Base-by-base conservation (phyloP, 139 green algal genomes). In the Tetratostichococcus sp. region DNA sequence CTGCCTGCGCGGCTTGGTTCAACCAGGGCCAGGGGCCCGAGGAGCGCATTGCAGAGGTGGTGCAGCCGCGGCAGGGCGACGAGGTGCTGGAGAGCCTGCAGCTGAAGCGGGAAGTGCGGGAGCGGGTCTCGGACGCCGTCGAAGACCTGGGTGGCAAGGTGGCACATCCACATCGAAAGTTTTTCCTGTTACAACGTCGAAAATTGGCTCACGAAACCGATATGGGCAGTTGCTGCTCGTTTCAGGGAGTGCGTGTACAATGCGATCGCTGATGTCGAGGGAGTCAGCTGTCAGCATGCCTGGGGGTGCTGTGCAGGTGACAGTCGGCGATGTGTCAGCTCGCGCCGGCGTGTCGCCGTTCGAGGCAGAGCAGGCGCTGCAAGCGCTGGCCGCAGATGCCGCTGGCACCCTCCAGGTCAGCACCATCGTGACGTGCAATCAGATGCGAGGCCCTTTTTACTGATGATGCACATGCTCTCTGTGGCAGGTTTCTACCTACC, bases 381-480 rank as follows among this genome's bases (percentile, higher is more conserved):
- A 91, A 39, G 93, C 94, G 0, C 84, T 98, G 50, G 92, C 92
- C 1, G 90, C 87, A 50, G 94, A 98, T 76, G 86, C 83, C 0
- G 31, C 76, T 28, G 94, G 84, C 0, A 79, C 86, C 4, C 80
- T 97, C 1, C 80, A 97, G 86, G 90, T 92, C 35, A 32, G 70
- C 23, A 69, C n/a, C n/a, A n/a, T n/a, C n/a, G n/a, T n/a, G n/a
- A n/a, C n/a, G n/a, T n/a, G n/a, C n/a, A n/a, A n/a, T n/a, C n/a
- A n/a, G n/a, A n/a, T n/a, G n/a, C n/a, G n/a, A n/a, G n/a, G n/a
- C n/a, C n/a, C n/a, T n/a, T n/a, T n/a, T n/a, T n/a, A n/a, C n/a
- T 50, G 39, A 50, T 50, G 8, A 50, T 22, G 8, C 8, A 50
- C 8, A 50, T 8, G 39, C 39, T 50, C 39, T 50, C 39, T 22